phyloP scores from a whole-genome alignment of 257 asterid species.

The Handroanthus guayacan region DNA sequence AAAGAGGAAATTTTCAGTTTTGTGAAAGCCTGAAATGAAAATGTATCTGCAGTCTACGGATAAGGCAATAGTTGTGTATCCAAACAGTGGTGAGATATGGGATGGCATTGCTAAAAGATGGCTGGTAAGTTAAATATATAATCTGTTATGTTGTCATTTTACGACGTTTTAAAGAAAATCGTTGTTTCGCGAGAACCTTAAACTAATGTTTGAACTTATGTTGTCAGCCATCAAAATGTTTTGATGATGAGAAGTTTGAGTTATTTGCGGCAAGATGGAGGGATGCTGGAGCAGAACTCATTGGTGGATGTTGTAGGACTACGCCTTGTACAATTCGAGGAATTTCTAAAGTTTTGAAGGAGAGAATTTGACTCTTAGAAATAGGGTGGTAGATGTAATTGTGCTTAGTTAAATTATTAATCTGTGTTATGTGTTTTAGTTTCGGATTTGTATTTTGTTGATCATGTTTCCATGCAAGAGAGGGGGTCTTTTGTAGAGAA shows the following conservation, averaged over 20 bases:
- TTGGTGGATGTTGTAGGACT: conserved; percentile 88
- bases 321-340: conserved; percentile 65
- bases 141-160: neutral
- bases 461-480: neutral
- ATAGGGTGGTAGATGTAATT: neutral
- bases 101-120: conserved; percentile 84
- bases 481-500: neutral
- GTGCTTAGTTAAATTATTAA: neutral
- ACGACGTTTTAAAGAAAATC: no score
- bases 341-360: conserved; percentile 67
- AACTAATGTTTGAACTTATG: neutral
- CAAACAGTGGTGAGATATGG: conserved; percentile 83
- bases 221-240: conserved; percentile 72
- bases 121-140: conserved; percentile 54
- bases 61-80: conserved; percentile 76
- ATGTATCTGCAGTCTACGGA: conserved; percentile 56
- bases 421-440: neutral
- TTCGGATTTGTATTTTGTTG: neutral
- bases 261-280: conserved; percentile 64
- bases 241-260: conserved; percentile 71
- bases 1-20: neutral
- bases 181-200: neutral
- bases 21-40: neutral
- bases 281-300: conserved; percentile 78
- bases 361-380: conserved; percentile 27